Conservation (phyloP, 805 yeast species). For the Ogataea ganodermae region DNA sequence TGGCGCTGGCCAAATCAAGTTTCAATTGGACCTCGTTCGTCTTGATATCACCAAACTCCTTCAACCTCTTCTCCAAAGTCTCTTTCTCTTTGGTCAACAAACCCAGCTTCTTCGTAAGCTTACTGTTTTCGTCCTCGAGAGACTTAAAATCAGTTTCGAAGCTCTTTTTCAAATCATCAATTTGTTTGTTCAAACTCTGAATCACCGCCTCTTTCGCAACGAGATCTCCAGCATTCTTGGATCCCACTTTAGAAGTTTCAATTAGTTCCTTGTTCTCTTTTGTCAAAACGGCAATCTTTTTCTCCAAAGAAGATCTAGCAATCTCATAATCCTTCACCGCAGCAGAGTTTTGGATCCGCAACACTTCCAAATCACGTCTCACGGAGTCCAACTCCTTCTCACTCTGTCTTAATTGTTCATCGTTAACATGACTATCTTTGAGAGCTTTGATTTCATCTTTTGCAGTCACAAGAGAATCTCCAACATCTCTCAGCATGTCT, state of each 20-base stretch:
- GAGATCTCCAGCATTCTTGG: conserved; percentile 8
- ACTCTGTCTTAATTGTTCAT: conserved; percentile 4
- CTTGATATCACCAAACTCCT: conserved; percentile 43
- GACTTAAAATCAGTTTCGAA: conserved; percentile 28
- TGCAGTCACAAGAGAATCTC: conserved; percentile 75
- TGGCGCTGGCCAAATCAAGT: conserved; percentile 49
- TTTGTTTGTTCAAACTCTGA: conserved; percentile 18
- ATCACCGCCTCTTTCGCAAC: conserved; percentile 22
- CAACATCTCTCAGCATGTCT: conserved; percentile 76
- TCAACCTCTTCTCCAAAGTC: conserved; percentile 24
- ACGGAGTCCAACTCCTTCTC: conserved; percentile 25
- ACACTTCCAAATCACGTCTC: conserved; percentile 28
- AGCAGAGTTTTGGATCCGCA: conserved; percentile 40
- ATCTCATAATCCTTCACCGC: conserved; percentile 39
- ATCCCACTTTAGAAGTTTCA: conserved; percentile 11
- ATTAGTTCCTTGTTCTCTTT: conserved; percentile 15
- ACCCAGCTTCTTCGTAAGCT: conserved; percentile 33
- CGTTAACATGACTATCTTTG: not conserved
- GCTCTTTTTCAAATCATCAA: conserved; percentile 20
- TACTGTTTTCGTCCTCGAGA: conserved; percentile 31
- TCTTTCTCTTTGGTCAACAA: conserved; percentile 41
- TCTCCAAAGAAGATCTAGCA: conserved; percentile 28
- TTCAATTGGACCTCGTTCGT: conserved; percentile 47
- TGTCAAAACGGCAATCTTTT: conserved; percentile 23
- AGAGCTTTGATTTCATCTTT: conserved; percentile 48